Evolutionary conservation across 176 grass and related monocot genomes (phyloP), one percentile per base, ranked within the genome.

Genomic region (Juncus inflexus): DNA sequence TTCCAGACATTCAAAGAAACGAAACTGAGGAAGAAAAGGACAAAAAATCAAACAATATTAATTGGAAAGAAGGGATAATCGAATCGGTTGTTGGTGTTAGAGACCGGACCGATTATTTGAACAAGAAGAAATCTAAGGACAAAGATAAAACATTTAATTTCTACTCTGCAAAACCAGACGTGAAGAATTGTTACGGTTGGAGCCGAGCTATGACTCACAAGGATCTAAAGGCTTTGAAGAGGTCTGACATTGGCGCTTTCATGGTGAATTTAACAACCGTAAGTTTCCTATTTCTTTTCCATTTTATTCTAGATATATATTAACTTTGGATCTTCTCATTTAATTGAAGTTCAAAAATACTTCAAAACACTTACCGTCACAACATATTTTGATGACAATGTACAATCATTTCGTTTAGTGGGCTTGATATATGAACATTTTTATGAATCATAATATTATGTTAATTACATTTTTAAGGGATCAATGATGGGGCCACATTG

Each of bases 401-500:
- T 1, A 28, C 1, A 28, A 28, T 28, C 19, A 28, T 28, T 28
- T 28, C 1, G 19, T 28, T 28, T 28, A 28, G 19, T 28, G 19
- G 19, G 19, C 0, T 28, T 28, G 19, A 28, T 28, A 28, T 28
- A 28, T 28, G 19, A 28, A 28, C 19, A 28, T 28, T 28, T 28
- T 28, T 28, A 28, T 28, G 1, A 28, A 28, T 28, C 19, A 28
- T 28, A 28, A 28, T 28, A 28, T 28, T 1, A 1, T 47, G 2
- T 47, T 47, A 47, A 6, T 47, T 60, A 1, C 28, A 51, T 4
- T 50, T 65, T 64, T 55, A 62, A 97, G 94, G 85, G 85, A 2
- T 79, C 88, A 9, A 97, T 97, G 94, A 86, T 92, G 80, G 83
- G 77, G 15, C 94, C 85, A 56, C 94, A 99, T 51, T 99, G 94